Conservation (phyloP, 2,329 filamentous ascomycete species). For the Knufia fluminis region DNA sequence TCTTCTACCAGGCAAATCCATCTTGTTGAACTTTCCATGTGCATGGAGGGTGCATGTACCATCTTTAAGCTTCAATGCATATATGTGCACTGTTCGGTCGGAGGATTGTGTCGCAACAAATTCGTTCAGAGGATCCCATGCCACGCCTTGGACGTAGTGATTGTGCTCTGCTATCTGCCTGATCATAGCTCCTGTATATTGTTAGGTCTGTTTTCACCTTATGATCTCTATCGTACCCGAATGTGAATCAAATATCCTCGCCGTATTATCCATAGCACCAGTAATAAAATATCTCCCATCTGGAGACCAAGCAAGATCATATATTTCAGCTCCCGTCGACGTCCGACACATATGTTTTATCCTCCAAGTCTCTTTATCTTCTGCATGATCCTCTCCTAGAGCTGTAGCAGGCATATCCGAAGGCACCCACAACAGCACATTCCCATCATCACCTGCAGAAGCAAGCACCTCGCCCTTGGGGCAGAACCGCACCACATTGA, state of each 20-base stretch:
- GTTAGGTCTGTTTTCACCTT: not conserved
- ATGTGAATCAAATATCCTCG: constrained; percentile 89
- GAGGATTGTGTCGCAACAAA: constrained; percentile 98
- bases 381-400: constrained; percentile 74
- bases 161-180: constrained; percentile 95
- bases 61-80: constrained; percentile 91
- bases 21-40: constrained; percentile 73
- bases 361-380: constrained; percentile 95
- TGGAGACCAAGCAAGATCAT: constrained; percentile 98
- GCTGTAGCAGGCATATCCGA: constrained; percentile 57
- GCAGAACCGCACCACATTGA: constrained; percentile 95
- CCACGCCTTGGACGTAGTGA: constrained; percentile 95
- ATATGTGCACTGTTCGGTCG: constrained; percentile 95
- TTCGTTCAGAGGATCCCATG: constrained; percentile 97
- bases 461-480: constrained; percentile 89
- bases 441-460: constrained; percentile 93
- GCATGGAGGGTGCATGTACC: constrained; percentile 80
- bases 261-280: constrained; percentile 98
- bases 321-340: constrained; percentile 80
- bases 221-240: constrained; percentile 54
- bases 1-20: constrained; percentile 83
- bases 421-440: constrained; percentile 91
- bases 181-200: constrained; percentile 43
- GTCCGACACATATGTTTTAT: constrained; percentile 97
- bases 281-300: constrained; percentile 94